Evolutionary conservation across 345 rosid genomes (phyloP), one percentile per base, ranked within the genome.

Genomic region (Salix caprea): DNA sequence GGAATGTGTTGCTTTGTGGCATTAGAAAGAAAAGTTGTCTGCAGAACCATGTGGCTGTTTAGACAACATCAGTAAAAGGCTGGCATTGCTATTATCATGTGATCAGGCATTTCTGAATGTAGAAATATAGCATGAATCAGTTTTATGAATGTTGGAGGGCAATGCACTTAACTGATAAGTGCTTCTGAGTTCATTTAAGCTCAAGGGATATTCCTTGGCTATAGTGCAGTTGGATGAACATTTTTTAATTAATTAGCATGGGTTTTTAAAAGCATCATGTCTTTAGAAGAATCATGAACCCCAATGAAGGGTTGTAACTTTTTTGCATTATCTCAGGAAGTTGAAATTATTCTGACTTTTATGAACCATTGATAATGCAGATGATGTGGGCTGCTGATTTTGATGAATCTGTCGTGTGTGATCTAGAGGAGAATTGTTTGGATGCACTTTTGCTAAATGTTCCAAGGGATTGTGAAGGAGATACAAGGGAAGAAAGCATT

Each of bases 321-420:
- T 34, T 5, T 39, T 77, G 69, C 69, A 60, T 18, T 56, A 39
- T 44, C 32, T 4, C 19, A 23, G 74, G 21, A 26, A 36, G n/a
- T 46, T 21, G 3, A 54, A 14, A 56, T 69, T 34, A 37, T n/a
- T 67, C 65, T 81, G 67, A 72, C 36, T 76, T 52, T 24, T 36
- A 26, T 64, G 42, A 37, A 74, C 75, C 30, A 39, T 82, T 37
- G 65, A 79, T 76, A 64, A 83, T 81, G 80, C 85, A 94, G 98
- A 94, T 94, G 97, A 91, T 94, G 91, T 94, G 98, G 98, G 98
- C 97, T 81, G 94, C 97, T 83, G 98, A 92, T 84, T 94, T 84
- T 80, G 94, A 92, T 67, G 91, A 92, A 77, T 86, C 92, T 67
- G 19, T 81, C 58, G 79, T 80, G 44, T 81, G 82, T 85, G 74